phyloP scores from a whole-genome alignment of 2,329 filamentous ascomycete species.

The Penicillium sp. region DNA sequence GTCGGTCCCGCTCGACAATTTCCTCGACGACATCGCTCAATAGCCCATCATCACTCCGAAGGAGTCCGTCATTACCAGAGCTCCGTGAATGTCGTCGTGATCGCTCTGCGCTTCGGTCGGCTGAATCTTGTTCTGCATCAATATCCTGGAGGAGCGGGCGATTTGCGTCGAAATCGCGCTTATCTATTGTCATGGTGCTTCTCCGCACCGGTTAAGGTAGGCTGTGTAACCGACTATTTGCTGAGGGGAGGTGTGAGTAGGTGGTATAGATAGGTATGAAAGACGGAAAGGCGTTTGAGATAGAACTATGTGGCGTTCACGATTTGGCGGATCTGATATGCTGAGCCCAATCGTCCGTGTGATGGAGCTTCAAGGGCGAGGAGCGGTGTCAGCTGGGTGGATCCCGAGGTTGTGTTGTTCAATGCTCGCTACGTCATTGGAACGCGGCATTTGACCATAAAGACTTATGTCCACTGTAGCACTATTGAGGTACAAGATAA shows the following conservation, averaged over 20 bases:
- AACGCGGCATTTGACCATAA: not conserved
- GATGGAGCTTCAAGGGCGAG: slow-evolving; percentile 14
- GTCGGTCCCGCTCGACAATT: slow-evolving; percentile 57
- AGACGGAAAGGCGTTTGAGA: not conserved
- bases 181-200: slow-evolving; percentile 39
- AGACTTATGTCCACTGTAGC: not conserved
- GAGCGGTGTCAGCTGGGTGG: slow-evolving; percentile 20
- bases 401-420: slow-evolving; percentile 19
- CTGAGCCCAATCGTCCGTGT: not conserved
- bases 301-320: not conserved
- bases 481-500: not conserved
- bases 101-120: slow-evolving; percentile 27
- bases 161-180: slow-evolving; percentile 48
- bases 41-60: slow-evolving; percentile 42
- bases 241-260: not conserved
- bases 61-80: slow-evolving; percentile 17
- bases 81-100: slow-evolving; percentile 12
- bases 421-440: slow-evolving; percentile 21
- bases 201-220: slow-evolving; percentile 5
- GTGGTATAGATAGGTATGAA: not conserved
- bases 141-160: slow-evolving; percentile 32
- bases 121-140: slow-evolving; percentile 8
- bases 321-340: not conserved
- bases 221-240: not conserved
- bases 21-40: slow-evolving; percentile 61